Base-by-base conservation (phyloP, 495 filamentous ascomycete genomes). In the Bacidia rubella region DNA sequence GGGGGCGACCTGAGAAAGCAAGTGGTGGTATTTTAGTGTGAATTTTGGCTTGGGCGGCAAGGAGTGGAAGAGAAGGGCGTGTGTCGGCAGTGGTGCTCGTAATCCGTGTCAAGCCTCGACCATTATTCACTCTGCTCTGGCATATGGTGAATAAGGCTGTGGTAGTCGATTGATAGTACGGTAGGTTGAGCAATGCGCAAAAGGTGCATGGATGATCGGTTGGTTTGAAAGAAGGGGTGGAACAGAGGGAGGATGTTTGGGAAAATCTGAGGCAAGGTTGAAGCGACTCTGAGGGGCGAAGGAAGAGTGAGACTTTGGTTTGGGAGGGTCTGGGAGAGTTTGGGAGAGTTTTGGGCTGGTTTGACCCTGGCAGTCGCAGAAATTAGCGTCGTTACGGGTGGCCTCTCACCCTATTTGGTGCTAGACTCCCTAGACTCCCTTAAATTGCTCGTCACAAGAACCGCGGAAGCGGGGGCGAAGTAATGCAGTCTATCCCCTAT, bases 391-490 rank as follows among this genome's bases (percentile, higher is more conserved):
- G 41, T 44, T 17, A 44, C 41, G 41, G 20, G 41, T 20, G 9
- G 19, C 9, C 41, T 35, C 15, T 15, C 5, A 35, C 29, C 15
- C 29, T 35, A 1, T 25, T 25, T 47, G 19, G 1, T 19, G 19
- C 23, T 22, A 17, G 44, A 21, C 44, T 3, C 44, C 17, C 19
- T 46, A 35, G 15, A 35, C 29, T 15, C 7, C 29, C 29, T 35
- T 35, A 35, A 35, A 7, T 35, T 35, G 29, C 43, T 47, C 44
- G 44, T 47, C 26, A 47, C 21, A 47, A 47, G 44, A 50, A 38
- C 47, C 47, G 47, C 47, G 25, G 25, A 50, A 50, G 47, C 47
- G 47, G 47, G 47, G 47, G 47, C 47, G 47, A 32, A 50, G 47
- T 38, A 19, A 26, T 11, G 25, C 24, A 7, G 11, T 11, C 47